Percentiles rank a stretch among this genome's conserved stretches.
Evolutionary conservation across 768 basidiomycete genomes (phyloP).

Genomic region (Suillus subaureus): DNA sequence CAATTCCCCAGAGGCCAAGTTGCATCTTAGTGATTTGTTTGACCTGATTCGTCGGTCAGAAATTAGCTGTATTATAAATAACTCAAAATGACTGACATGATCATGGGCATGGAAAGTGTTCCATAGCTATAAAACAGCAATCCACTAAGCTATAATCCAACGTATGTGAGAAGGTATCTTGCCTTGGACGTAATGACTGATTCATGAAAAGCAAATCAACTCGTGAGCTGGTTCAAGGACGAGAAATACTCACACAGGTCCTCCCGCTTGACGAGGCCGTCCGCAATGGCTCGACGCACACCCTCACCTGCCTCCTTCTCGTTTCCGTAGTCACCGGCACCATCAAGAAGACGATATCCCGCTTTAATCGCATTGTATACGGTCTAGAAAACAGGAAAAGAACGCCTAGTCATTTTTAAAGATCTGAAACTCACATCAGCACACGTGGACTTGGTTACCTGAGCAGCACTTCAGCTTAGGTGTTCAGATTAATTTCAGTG

Average conservation of each 20-base stretch:
- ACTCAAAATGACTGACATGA: constrained; percentile 47
- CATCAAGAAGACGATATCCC: constrained; percentile 86
- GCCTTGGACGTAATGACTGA: constrained; percentile 85
- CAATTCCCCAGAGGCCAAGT: constrained; percentile 79
- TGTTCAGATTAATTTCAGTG: neutral
- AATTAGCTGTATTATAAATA: neutral
- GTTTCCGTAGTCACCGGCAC: constrained; percentile 87
- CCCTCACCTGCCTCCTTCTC: constrained; percentile 86
- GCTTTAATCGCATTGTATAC: constrained; percentile 86
- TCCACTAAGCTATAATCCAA: neutral
- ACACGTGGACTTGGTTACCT: constrained; percentile 63
- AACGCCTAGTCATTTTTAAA: neutral
- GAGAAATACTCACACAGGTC: constrained; percentile 67
- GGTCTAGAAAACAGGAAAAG: constrained; percentile 40
- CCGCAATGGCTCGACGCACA: constrained; percentile 72
- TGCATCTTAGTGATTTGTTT: constrained; percentile 60
- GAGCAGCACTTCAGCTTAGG: constrained; percentile 8
- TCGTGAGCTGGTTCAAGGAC: constrained; percentile 1
- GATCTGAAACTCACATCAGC: constrained; percentile 49
- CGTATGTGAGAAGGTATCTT: constrained; percentile 12
- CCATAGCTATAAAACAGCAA: constrained; percentile 59
- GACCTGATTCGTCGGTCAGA: constrained; percentile 41
- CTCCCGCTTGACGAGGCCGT: constrained; percentile 85
- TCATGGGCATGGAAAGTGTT: constrained; percentile 86
- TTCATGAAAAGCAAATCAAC: neutral